phyloP scores from a whole-genome alignment of 2,329 filamentous ascomycete species.

The Fusarium incarnatum region DNA sequence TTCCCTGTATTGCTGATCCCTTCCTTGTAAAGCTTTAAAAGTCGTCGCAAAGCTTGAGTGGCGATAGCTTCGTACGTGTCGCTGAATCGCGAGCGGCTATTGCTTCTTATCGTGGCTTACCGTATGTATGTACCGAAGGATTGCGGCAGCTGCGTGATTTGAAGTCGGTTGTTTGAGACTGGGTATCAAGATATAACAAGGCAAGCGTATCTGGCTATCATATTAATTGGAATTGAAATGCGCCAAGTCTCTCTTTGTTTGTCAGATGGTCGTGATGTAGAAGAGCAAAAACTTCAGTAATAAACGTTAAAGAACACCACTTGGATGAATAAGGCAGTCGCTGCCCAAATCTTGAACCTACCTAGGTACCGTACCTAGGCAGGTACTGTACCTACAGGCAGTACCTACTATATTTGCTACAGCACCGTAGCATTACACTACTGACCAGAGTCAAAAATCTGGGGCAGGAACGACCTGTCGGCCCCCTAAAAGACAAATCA shows the following conservation, averaged over 20 bases:
- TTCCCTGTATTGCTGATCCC: constrained; percentile 41
- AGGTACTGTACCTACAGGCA: not conserved
- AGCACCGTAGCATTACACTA: not conserved
- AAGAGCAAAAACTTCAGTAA: not conserved
- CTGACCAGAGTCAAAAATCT: constrained; percentile 38
- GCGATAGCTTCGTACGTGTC: constrained; percentile 39
- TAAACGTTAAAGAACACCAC: not conserved
- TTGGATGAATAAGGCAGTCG: not conserved
- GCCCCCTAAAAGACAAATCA: constrained; percentile 8
- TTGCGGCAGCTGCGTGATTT: not conserved
- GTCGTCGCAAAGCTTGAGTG: constrained; percentile 33
- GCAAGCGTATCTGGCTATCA: not conserved
- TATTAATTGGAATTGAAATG: not conserved
- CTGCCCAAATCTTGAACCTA: not conserved
- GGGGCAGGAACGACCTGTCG: constrained; percentile 24
- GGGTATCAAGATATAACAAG: not conserved
- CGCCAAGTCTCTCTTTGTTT: not conserved
- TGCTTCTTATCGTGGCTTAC: constrained; percentile 13
- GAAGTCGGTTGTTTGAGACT: not conserved
- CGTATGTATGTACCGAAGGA: not conserved
- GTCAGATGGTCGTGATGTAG: not conserved
- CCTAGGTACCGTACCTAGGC: not conserved
- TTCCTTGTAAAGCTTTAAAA: constrained; percentile 22
- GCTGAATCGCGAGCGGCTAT: constrained; percentile 24
- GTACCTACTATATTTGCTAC: not conserved